These are phyloP conservation scores for Nematodospora valgi DNA, from an alignment of 805 yeast genomes.

Conservation along the genomic window DNA sequence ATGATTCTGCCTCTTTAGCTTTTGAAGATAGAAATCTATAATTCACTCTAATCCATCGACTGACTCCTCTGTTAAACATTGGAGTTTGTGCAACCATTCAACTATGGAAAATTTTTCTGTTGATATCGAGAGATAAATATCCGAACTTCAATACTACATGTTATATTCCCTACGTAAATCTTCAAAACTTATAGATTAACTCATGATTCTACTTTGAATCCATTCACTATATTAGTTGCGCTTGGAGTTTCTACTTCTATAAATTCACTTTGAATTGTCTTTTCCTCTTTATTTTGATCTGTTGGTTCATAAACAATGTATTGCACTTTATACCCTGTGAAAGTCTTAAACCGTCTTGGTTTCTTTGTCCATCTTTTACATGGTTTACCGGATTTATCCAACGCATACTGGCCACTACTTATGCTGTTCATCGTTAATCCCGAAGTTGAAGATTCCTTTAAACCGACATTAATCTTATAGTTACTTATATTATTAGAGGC, in stretches of 20 bases:
- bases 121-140: too few relatives aligned
- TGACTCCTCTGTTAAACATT: too few relatives aligned
- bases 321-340: constrained; percentile 39
- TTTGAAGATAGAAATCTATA: constrained; percentile 4
- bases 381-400: constrained; percentile 37
- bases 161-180: too few relatives aligned
- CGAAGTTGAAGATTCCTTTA: constrained; percentile 39
- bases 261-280: background rate
- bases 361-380: constrained; percentile 32
- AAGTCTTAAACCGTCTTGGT: constrained; percentile 36
- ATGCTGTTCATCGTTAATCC: constrained; percentile 38
- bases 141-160: too few relatives aligned
- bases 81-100: too few relatives aligned
- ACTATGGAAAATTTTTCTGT: too few relatives aligned
- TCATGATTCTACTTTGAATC: too few relatives aligned
- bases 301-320: constrained; percentile 18
- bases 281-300: constrained; percentile 8
- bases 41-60: too few relatives aligned
- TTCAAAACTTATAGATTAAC: too few relatives aligned
- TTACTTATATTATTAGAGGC: constrained; percentile 12
- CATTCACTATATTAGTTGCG: too few relatives aligned
- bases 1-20: constrained; percentile 15
- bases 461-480: constrained; percentile 34
- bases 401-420: constrained; percentile 19
- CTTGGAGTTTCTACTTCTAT: too few relatives aligned